Evolutionary conservation across 2,329 filamentous ascomycete genomes (phyloP).

Genomic region (Diaporthe eres): DNA sequence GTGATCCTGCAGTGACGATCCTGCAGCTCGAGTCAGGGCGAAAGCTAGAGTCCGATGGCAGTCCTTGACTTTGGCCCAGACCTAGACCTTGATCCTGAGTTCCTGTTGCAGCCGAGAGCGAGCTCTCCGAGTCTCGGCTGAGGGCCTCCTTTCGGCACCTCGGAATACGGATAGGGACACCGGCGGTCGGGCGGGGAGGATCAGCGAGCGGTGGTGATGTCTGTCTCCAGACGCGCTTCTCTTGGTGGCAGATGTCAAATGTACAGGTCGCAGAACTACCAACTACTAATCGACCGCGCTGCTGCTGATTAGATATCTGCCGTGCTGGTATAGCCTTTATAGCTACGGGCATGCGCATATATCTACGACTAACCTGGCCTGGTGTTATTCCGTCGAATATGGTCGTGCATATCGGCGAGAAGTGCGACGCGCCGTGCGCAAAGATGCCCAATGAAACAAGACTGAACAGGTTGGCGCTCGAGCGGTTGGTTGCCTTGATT

Average conservation of each 20-base stretch:
- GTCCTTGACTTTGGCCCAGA: neutral
- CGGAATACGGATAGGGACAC: neutral
- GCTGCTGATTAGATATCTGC: neutral
- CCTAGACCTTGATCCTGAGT: neutral
- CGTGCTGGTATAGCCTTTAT: neutral
- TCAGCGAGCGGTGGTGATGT: neutral
- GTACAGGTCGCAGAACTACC: too few species aligned
- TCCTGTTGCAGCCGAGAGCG: neutral
- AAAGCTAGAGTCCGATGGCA: neutral
- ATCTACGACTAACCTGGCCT: neutral
- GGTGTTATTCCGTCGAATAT: neutral
- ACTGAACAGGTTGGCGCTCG: constrained; percentile 4
- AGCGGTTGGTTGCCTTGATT: constrained; percentile 18
- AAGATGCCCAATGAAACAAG: constrained; percentile 7
- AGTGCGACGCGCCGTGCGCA: constrained; percentile 17
- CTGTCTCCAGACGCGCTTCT: neutral
- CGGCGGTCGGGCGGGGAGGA: neutral
- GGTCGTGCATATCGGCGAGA: constrained; percentile 22
- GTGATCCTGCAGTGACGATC: constrained; percentile 25
- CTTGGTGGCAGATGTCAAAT: too few species aligned
- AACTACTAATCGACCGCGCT: neutral
- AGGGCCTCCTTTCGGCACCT: neutral
- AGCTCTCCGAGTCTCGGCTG: constrained; percentile 1
- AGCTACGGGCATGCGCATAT: neutral
- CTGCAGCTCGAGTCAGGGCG: constrained; percentile 29